Evolutionary conservation across 345 rosid species (phyloP).

Genomic region (Aurinia saxatilis): DNA sequence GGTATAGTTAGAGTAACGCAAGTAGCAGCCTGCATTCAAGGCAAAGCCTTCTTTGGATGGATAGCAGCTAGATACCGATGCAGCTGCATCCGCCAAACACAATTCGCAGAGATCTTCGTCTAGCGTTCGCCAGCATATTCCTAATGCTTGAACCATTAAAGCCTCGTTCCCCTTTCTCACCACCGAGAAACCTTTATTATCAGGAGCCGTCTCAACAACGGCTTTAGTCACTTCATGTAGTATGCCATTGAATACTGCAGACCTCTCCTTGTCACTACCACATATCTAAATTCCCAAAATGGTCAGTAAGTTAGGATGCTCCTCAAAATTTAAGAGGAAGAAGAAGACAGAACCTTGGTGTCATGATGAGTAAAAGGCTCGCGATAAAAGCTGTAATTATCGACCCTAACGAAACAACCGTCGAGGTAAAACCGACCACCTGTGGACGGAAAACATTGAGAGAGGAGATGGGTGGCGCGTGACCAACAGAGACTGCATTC

Average conservation of each 20-base stretch:
- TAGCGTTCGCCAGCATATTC: conserved; percentile 38
- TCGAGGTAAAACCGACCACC: conserved; percentile 46
- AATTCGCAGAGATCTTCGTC: conserved; percentile 25
- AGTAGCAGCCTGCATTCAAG: conserved; percentile 42
- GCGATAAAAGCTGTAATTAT: conserved; percentile 38
- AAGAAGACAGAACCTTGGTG: conserved; percentile 20
- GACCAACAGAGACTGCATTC: conserved; percentile 38
- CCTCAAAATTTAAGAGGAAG: background rate
- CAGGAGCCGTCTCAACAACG: conserved; percentile 25
- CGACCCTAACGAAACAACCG: conserved; percentile 44
- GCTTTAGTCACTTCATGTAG: conserved; percentile 19
- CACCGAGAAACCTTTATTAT: conserved; percentile 26
- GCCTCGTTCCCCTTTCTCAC: background rate
- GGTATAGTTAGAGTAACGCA: conserved; percentile 35
- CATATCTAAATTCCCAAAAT: conserved; percentile 31
- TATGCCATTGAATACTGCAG: conserved; percentile 15
- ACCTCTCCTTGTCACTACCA: background rate
- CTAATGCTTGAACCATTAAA: conserved; percentile 34
- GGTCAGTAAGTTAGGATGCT: background rate
- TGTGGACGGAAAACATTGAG: conserved; percentile 32
- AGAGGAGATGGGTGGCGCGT: conserved; percentile 28
- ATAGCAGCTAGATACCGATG: conserved; percentile 30
- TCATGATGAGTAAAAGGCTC: conserved; percentile 26
- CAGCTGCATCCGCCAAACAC: conserved; percentile 35
- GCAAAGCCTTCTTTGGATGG: conserved; percentile 41